Evolutionary conservation across 2,329 filamentous ascomycete species (phyloP).

Genomic region (Paraphoma sp.): DNA sequence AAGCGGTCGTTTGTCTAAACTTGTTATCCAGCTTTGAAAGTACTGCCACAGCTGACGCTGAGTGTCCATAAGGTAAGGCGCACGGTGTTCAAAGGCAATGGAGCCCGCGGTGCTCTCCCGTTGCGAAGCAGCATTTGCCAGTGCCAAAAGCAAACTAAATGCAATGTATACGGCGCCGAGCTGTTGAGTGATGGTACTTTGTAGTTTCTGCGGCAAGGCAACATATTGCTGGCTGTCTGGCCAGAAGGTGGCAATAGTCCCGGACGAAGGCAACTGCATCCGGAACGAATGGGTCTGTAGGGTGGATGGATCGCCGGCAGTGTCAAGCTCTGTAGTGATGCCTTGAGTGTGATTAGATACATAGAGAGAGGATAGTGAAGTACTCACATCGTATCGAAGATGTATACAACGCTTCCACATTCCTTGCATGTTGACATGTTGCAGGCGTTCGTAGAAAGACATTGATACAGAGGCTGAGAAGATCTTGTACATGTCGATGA

Average conservation of each 20-base stretch:
- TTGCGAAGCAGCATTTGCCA: conserved; percentile 13
- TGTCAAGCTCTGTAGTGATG: conserved; percentile 53
- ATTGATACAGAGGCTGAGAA: conserved; percentile 48
- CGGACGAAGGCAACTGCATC: conserved; percentile 48
- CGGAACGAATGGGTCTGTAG: conserved; percentile 23
- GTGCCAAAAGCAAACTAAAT: conserved; percentile 29
- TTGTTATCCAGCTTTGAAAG: conserved; percentile 28
- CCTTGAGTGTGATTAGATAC: conserved; percentile 44
- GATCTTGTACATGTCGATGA: conserved; percentile 42
- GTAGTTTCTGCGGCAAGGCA: conserved; percentile 50
- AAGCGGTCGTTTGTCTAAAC: conserved; percentile 12
- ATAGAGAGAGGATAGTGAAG: not conserved
- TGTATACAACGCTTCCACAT: conserved; percentile 46
- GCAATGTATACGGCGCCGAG: conserved; percentile 33
- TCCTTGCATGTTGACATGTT: conserved; percentile 44
- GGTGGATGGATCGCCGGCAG: conserved; percentile 21
- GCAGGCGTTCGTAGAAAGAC: conserved; percentile 44
- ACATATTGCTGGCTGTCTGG: conserved; percentile 48
- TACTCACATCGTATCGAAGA: conserved; percentile 51
- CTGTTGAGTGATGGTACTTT: conserved; percentile 36
- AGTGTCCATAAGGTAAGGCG: conserved; percentile 36
- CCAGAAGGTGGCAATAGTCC: conserved; percentile 47
- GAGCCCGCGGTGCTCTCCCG: not conserved
- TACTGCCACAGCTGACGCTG: conserved; percentile 31
- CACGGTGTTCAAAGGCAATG: conserved; percentile 20